A percentile compares a stretch with the other conserved stretches of the same genome.
Evolutionary conservation across 805 yeast genomes (phyloP).

Genomic region (Hanseniaspora valbyensis): DNA sequence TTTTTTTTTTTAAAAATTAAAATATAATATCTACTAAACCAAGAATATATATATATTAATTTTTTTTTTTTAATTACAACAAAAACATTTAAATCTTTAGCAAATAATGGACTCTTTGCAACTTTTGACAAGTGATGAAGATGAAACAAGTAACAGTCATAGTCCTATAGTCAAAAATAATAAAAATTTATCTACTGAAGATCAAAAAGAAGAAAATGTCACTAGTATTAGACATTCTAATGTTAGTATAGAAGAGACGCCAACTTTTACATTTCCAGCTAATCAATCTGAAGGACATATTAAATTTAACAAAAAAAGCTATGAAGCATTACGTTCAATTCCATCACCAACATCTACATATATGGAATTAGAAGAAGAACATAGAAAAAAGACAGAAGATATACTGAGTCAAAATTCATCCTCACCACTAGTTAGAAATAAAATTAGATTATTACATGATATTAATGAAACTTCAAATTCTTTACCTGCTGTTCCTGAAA

Average conservation of each 20-base stretch:
- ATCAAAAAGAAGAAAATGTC: background rate
- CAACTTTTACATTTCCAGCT: background rate
- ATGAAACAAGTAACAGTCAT: background rate
- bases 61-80: no score
- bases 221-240: background rate
- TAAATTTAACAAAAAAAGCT: background rate
- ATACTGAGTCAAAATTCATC: background rate
- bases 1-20: no score
- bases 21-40: no score
- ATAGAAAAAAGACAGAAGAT: constrained; percentile 10
- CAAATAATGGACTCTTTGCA: background rate
- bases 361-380: constrained; percentile 9
- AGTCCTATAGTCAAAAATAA: background rate
- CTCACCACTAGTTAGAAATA: background rate
- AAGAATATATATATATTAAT: background rate
- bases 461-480: background rate
- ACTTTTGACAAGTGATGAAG: background rate
- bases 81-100: background rate
- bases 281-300: background rate
- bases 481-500: background rate
- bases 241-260: background rate
- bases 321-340: constrained; percentile 9
- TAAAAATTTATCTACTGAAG: background rate
- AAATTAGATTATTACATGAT: background rate
- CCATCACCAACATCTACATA: constrained; percentile 13